phyloP scores from a whole-genome alignment of 164 flowering plant species.

The Piper longum region DNA sequence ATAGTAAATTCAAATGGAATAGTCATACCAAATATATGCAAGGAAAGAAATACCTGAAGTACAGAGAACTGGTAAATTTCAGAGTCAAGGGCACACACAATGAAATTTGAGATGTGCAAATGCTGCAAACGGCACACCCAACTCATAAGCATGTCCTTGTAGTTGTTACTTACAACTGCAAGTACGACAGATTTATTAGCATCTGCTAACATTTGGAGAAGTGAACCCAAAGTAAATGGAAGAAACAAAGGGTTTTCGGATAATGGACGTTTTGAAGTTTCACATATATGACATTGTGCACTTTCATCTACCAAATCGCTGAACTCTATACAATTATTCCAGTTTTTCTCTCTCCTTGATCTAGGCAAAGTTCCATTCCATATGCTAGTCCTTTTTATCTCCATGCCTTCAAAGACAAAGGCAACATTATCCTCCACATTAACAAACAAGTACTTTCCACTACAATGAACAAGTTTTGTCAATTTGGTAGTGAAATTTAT shows the following conservation, averaged over 20 bases:
- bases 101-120: constrained; percentile 47
- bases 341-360: constrained; percentile 24
- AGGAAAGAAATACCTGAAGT: constrained; percentile 42
- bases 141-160: constrained; percentile 93
- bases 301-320: constrained; percentile 15
- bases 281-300: constrained; percentile 20
- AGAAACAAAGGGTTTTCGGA: constrained; percentile 15
- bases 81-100: constrained; percentile 74
- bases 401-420: constrained; percentile 14
- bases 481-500: constrained; percentile 29
- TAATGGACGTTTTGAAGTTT: constrained; percentile 7
- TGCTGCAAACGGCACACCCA: constrained; percentile 84
- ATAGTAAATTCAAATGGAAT: no score
- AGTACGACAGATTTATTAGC: constrained; percentile 58
- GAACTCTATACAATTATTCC: constrained; percentile 23
- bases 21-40: no score
- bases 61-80: constrained; percentile 66
- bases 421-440: constrained; percentile 18
- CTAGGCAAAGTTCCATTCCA: constrained; percentile 25
- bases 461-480: constrained; percentile 42
- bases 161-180: constrained; percentile 75
- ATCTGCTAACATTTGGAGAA: constrained; percentile 44
- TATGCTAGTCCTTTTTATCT: constrained; percentile 7
- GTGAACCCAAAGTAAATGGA: constrained; percentile 53
- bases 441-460: constrained; percentile 30